These are phyloP conservation scores for Discostella pseudostelligera DNA, from an alignment of 108 stramenopile genomes.

Conservation along the genomic window DNA sequence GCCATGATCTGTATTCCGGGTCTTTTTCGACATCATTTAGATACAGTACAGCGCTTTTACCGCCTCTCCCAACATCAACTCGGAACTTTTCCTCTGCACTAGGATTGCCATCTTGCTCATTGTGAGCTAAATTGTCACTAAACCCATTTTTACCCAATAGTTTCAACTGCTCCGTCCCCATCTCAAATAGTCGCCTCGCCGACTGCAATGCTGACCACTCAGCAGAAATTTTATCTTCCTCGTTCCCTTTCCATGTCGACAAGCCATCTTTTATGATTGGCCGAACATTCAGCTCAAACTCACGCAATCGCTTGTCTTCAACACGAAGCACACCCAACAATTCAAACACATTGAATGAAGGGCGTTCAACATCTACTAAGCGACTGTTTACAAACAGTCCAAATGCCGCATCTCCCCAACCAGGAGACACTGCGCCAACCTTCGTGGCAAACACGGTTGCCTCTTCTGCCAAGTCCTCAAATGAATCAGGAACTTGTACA, in stretches of 20 bases:
- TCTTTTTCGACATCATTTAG: constrained; percentile 85
- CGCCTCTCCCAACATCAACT: constrained; percentile 80
- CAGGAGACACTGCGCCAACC: constrained; percentile 52
- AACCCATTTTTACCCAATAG: constrained; percentile 30
- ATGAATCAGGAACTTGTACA: constrained; percentile 43
- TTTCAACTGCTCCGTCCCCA: constrained; percentile 45
- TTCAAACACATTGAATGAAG: constrained; percentile 86
- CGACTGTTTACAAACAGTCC: constrained; percentile 71
- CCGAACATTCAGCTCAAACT: constrained; percentile 44
- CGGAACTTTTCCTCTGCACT: constrained; percentile 39
- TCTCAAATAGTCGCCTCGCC: constrained; percentile 57
- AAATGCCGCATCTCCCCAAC: constrained; percentile 51
- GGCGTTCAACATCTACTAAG: constrained; percentile 57
- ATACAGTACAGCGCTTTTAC: constrained; percentile 68
- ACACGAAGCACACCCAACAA: constrained; percentile 62
- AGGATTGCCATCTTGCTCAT: constrained; percentile 19
- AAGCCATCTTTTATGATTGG: constrained; percentile 26
- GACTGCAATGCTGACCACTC: constrained; percentile 42
- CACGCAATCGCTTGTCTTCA: constrained; percentile 57
- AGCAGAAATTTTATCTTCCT: constrained; percentile 1
- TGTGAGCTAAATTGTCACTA: too few species aligned
- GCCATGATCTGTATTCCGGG: constrained; percentile 59
- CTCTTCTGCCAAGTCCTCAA: constrained; percentile 49
- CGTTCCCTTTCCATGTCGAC: constrained; percentile 11
- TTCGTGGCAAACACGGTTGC: constrained; percentile 37